Percentiles rank a stretch among this genome's conserved stretches.
Conservation (phyloP, 2,329 filamentous ascomycete genomes). For the Botrytis paeoniae region DNA sequence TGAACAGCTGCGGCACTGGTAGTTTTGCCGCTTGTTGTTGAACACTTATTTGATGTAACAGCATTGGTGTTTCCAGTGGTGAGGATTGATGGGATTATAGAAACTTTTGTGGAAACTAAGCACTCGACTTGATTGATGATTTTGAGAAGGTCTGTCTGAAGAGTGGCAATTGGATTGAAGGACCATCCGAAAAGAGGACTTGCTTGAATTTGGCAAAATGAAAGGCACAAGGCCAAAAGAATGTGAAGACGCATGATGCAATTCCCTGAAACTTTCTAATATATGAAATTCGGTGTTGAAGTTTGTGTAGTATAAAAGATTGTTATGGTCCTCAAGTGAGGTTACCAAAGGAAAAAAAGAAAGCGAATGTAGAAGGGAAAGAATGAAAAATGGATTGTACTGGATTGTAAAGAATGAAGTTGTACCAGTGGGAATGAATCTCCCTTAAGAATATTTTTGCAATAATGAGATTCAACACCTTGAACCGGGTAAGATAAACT, state of each 20-base stretch:
- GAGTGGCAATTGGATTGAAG: background rate
- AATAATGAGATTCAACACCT: background rate
- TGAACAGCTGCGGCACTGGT: background rate
- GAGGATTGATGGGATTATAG: conserved; percentile 1
- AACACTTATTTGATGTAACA: background rate
- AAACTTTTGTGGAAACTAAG: background rate
- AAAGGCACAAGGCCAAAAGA: conserved; percentile 17
- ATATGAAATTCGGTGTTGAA: background rate
- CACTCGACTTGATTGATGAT: background rate
- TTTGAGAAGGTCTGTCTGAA: conserved; percentile 3
- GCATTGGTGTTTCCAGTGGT: background rate
- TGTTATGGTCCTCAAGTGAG: conserved; percentile 1
- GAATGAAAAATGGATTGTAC: background rate
- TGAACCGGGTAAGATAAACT: background rate
- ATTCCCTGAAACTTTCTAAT: background rate
- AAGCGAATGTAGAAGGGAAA: background rate
- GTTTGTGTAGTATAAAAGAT: background rate
- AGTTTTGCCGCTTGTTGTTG: background rate
- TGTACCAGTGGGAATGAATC: conserved; percentile 1
- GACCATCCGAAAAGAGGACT: background rate
- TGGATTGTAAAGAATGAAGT: background rate
- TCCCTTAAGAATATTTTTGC: background rate
- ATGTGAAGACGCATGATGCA: background rate
- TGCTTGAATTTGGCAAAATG: background rate
- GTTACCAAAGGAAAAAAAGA: background rate